Base-by-base conservation (phyloP, 148 eudicot species). In the Rhododendron ferrugineum region DNA sequence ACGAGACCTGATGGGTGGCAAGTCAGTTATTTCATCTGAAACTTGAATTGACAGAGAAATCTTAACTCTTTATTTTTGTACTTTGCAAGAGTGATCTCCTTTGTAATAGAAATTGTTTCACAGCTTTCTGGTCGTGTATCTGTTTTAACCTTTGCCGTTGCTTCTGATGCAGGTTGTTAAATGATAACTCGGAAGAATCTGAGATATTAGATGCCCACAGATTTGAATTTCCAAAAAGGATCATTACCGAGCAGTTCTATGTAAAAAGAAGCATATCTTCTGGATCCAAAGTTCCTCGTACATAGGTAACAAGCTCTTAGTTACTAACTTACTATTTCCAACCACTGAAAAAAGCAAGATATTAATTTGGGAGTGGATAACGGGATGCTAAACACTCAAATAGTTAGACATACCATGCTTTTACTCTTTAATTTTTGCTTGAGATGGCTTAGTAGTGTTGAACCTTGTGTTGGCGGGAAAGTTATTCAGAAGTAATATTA, bases 211-310 rank as follows among this genome's bases (percentile, higher is more conserved):
- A 46, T 46, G 28, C 81, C 80, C 34, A 2, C 0, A 30, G 22
- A 49, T 46, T 58, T 82, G 22, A 82, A 15, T 60, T 30, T 62
- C 22, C 34, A 0, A 62, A 62, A n/a, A 40, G 42, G 64, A 78
- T 78, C 81, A 26, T n/a, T 58, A 78, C 11, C 11, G 36, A 46
- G 56, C 80, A 78, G 32, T 2, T 78, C 15, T 47, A n/a, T 5
- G 32, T 7, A 26, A 47, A 78, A 78, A 47, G 58, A 58, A 22
- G 72, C 81, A 3, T n/a, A 47, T 78, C 52, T 78, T 49, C 58
- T 30, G 64, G 82, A 79, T 52, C 82, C n/a, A 9, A 79, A 52
- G 42, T 79, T 50, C 64, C 82, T 52, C 52, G 82, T 79, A 52
- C 58, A 30, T 50, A 16, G n/a, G 64, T 32, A 42, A 79, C 37